Evolutionary conservation across 441 rosid genomes (phyloP).

Genomic region (Lepidium campestre): DNA sequence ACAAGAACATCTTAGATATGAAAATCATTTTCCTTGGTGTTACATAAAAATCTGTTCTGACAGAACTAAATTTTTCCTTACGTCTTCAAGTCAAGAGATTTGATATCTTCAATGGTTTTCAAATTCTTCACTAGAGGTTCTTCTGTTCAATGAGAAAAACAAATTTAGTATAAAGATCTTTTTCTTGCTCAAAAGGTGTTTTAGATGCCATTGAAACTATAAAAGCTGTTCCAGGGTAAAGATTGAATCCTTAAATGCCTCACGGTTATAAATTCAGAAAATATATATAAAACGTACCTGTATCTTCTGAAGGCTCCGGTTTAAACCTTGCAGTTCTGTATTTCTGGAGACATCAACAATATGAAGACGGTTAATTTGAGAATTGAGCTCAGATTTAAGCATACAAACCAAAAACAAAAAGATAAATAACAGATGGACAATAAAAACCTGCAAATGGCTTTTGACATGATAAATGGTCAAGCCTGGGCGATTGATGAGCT

Average conservation of each 20-base stretch:
- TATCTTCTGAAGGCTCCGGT: constrained; percentile 71
- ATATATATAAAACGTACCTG: neutral
- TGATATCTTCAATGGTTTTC: constrained; percentile 50
- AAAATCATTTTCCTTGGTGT: neutral
- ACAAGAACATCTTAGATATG: neutral
- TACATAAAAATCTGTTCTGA: neutral
- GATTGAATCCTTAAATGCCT: neutral
- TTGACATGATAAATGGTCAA: constrained; percentile 91
- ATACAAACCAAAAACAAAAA: neutral
- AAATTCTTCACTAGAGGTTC: constrained; percentile 53
- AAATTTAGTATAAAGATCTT: neutral
- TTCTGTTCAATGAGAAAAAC: constrained; percentile 20
- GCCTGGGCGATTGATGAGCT: constrained; percentile 66
- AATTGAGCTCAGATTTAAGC: neutral
- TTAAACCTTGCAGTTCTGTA: constrained; percentile 86
- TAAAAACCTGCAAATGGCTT: constrained; percentile 84
- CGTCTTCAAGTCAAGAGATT: constrained; percentile 73
- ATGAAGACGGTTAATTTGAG: neutral
- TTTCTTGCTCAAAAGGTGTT: neutral
- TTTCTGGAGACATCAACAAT: constrained; percentile 23
- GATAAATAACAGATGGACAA: neutral
- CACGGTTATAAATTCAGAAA: neutral
- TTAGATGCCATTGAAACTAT: neutral
- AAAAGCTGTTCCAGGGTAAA: neutral
- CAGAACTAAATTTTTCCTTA: constrained; percentile 26